phyloP scores from a whole-genome alignment of 352 stramenopile species.

The Phytopythium kandeliae region DNA sequence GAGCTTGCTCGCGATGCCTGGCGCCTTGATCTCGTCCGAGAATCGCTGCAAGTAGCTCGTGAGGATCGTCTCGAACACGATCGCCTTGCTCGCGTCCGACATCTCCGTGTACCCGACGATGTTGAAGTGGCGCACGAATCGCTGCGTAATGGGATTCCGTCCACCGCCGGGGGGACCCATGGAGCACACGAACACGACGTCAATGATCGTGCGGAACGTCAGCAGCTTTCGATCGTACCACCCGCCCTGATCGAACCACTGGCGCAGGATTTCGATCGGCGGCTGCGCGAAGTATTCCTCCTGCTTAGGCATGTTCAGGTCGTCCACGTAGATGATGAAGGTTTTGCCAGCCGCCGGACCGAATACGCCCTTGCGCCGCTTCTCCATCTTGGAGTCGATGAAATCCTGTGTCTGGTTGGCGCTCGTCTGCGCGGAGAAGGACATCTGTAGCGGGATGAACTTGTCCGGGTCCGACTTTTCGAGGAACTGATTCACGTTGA shows the following conservation, averaged over 20 bases:
- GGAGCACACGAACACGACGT: conserved; percentile 86
- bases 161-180: conserved; percentile 92
- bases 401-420: conserved; percentile 92
- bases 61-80: conserved; percentile 93
- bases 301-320: conserved; percentile 95
- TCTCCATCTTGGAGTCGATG: conserved; percentile 92
- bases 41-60: conserved; percentile 79
- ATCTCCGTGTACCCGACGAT: conserved; percentile 90
- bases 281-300: conserved; percentile 94
- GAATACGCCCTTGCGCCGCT: conserved; percentile 90
- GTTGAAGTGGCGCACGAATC: conserved; percentile 92
- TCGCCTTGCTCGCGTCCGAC: conserved; percentile 82
- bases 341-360: conserved; percentile 88
- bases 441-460: conserved; percentile 90
- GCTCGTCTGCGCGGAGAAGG: conserved; percentile 91
- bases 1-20: conserved; percentile 58
- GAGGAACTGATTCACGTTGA: conserved; percentile 92
- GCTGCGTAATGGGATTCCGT: conserved; percentile 88
- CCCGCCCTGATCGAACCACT: conserved; percentile 92
- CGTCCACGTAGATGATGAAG: conserved; percentile 94
- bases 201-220: conserved; percentile 85
- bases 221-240: conserved; percentile 95
- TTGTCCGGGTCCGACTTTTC: conserved; percentile 84
- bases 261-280: conserved; percentile 91
- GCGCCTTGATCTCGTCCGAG: conserved; percentile 56